Evolutionary conservation across 2,329 filamentous ascomycete genomes (phyloP), one percentile per base, ranked within the genome.

Genomic region (Daldinia sp.): DNA sequence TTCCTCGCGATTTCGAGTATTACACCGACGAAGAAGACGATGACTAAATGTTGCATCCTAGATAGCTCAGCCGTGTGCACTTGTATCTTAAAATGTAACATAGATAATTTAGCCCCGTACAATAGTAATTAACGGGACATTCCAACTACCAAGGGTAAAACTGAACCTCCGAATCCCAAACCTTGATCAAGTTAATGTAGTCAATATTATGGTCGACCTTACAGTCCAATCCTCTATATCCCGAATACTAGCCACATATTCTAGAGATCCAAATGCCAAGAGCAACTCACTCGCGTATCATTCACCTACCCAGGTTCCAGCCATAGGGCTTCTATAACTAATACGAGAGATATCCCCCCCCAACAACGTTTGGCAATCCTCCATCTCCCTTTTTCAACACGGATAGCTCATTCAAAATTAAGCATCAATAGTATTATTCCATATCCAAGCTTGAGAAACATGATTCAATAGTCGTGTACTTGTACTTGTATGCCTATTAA

Each of bases 1-100:
- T 87, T 5, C 92, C 92, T 4, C 79, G 80, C 9, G 89, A 92
- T 52, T 95, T 95, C 77, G 90, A 94, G 63, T 94, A 95, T 76
- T 88, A 90, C 70, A 89, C 89, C 4, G 90, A 92, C 55, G 84
- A 82, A 2, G 87, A 87, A 43, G 82, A 82, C 29, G 78, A 81
- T 13, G 80, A 82, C 32, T 67, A 69, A 49, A 51, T 23, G 23
- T 27, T 4, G 32, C 29, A 21, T 32, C n/a, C 10, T 23, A 32
- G 19, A 45, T 21, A 13, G 37, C 7, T 10, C 13, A 43, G 27
- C 41, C 27, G 50, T 50, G 59, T 66, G 53, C 50, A 61, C 48
- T 58, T 50, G 48, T 60, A 63, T 51, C 45, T 56, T 62, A 54
- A 27, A n/a, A 19, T 62, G 57, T 59, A 55, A 52, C 49, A 63